Evolutionary conservation across 805 yeast genomes (phyloP), one percentile per base, ranked within the genome.

Genomic region (Saccharomycodes ludwigii): DNA sequence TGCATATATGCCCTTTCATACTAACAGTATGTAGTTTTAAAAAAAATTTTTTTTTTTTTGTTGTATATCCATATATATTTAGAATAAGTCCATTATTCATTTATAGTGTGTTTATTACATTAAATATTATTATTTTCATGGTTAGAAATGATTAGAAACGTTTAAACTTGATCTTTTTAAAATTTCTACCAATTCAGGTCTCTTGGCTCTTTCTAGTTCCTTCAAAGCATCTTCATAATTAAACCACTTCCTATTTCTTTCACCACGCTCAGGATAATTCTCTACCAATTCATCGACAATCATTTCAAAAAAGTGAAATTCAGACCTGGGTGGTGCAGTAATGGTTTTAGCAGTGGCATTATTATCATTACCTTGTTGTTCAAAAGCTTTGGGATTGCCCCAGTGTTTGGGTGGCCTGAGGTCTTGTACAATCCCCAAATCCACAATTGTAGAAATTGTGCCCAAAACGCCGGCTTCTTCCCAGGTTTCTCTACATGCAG

Each of bases 381-480:
- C 50, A 26, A 41, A 39, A 2, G 35, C 27, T 20, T 40, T 29
- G 5, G 38, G 20, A 11, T 30, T 46, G 24, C 54, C 56, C 67
- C 67, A 66, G 15, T 56, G 50, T 43, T 66, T 61, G 11, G 67
- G 65, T 3, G 71, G 68, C 35, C 75, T 51, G 52, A 52, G 47
- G 40, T 86, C 95, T 29, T 67, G 68, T 17, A 81, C 76, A 1
- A 69, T 61, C 0, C 88, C 93, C 25, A 88, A 57, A 36, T 64
- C 63, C 24, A 48, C 43, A 4, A 61, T 45, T n/a, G n/a, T n/a
- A n/a, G n/a, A n/a, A 4, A 85, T 63, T 12, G 51, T 58, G 6
- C 96, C 95, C 21, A 67, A 68, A 16, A 81, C 81, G 1, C 98
- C 98, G 0, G 94, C 91, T 57, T 91, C 98, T 54, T 91, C 98